These are phyloP conservation scores for Mycena kentingensis DNA, from an alignment of 768 basidiomycete species.

Conservation along the genomic window DNA sequence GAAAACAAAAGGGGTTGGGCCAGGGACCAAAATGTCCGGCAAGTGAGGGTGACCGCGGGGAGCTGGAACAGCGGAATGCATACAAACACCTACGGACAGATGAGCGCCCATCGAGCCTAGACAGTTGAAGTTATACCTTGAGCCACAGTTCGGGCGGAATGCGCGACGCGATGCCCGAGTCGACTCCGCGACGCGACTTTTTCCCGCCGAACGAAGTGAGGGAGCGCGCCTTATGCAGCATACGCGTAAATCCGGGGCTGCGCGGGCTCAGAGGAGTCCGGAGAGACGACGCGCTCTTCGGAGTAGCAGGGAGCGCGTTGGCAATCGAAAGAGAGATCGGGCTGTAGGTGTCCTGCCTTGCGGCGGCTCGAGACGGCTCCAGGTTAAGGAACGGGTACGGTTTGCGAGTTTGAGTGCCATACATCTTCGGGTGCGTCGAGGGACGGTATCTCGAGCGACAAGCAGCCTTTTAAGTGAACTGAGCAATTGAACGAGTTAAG, in stretches of 20 bases:
- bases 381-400: slow-evolving; percentile 4
- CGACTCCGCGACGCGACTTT: neutral
- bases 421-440: neutral
- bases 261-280: slow-evolving; percentile 7
- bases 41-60: slow-evolving; percentile 33
- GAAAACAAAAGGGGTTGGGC: slow-evolving; percentile 41
- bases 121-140: too few species aligned
- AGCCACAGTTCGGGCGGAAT: slow-evolving; percentile 40
- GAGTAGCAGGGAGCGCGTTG: neutral
- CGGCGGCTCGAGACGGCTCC: neutral
- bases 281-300: neutral
- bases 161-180: neutral
- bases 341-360: neutral
- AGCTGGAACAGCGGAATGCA: slow-evolving; percentile 33
- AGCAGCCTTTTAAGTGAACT: neutral
- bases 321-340: neutral
- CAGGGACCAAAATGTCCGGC: slow-evolving; percentile 34
- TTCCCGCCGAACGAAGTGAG: slow-evolving; percentile 12
- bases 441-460: neutral
- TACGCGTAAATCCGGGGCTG: slow-evolving; percentile 8
- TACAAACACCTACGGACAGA: too few species aligned
- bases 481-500: neutral
- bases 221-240: slow-evolving; percentile 11
- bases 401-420: slow-evolving; percentile 12
- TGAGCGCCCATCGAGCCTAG: too few species aligned